Evolutionary conservation across 108 stramenopile species (phyloP), one percentile per base, ranked within the genome.

Genomic region (Fistulifera solaris): DNA sequence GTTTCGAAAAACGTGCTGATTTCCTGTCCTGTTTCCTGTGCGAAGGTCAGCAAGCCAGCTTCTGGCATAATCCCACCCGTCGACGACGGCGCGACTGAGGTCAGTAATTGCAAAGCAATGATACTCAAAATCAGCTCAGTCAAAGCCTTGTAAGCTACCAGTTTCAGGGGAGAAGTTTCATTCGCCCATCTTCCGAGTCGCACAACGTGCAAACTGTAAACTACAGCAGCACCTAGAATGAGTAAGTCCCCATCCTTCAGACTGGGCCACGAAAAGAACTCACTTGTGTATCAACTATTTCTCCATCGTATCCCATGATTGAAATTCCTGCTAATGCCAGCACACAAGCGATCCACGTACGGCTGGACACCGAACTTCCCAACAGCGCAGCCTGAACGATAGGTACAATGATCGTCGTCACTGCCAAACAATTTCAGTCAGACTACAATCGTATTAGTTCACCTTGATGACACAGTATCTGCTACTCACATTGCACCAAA

Each of bases 151-250:
- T 70, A 57, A 0, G 81, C 75, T 1, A 88, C 87, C 23, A 94
- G 76, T 41, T 59, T 58, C 54, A 89, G 60, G 19, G 93, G 81
- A 4, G 70, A 61, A 0, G 79, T 78, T 38, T 58, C 24, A 40
- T 62, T 70, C 12, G 88, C 86, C 56, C 83, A 86, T 2, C 38
- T 47, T 16, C 87, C 81, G 10, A 94, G 63, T 31, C 93, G 67
- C 16, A 94, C 76, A 8, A 94, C 87, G 64, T 90, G 87, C 61
- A 89, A 58, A 11, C 83, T 61, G 54, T 89, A 89, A n/a, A 78
- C 35, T 5, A 93, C 38, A 16, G 87, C 87, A 7, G 91, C 82
- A 16, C 70, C 52, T 5, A 93, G 55, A 11, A 89, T 81, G 18
- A 86, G 67, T 10, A 54, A 16, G 51, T 93, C 91, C 27, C 91